Conservation (phyloP, 495 filamentous ascomycete species). For the Penicillium tannophilum region DNA sequence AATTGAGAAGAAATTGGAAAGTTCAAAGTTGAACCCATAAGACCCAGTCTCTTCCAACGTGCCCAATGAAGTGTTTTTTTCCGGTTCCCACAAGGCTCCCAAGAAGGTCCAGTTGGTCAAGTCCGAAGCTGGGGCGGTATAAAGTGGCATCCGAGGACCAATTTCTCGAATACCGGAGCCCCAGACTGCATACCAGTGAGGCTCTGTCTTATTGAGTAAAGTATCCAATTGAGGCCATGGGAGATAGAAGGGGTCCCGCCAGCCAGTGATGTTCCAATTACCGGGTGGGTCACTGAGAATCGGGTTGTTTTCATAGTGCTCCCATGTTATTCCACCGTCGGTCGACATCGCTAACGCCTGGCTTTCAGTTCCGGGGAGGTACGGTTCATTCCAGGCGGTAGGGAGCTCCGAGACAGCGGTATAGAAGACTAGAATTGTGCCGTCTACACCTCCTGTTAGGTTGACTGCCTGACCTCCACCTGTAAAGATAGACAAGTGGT, state of each 20-base stretch:
- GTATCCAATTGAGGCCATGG: conserved; percentile 16
- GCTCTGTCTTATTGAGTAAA: conserved; percentile 12
- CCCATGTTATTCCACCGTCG: conserved; percentile 19
- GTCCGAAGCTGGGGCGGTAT: conserved; percentile 17
- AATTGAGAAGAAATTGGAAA: conserved; percentile 23
- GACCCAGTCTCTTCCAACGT: conserved; percentile 15
- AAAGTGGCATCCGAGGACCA: conserved; percentile 21
- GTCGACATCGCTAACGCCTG: conserved; percentile 18
- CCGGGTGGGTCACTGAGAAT: conserved; percentile 15
- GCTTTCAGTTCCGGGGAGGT: conserved; percentile 18
- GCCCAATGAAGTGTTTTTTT: conserved; percentile 18
- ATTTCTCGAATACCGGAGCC: conserved; percentile 20
- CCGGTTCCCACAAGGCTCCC: conserved; percentile 20
- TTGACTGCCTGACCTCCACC: conserved; percentile 16
- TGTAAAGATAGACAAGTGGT: conserved; percentile 22
- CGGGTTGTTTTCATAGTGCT: conserved; percentile 20
- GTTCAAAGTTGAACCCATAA: conserved; percentile 22
- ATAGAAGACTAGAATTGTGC: conserved; percentile 20
- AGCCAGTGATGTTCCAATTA: conserved; percentile 21
- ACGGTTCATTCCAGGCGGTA: conserved; percentile 16
- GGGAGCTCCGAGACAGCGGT: conserved; percentile 16
- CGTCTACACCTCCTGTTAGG: conserved; percentile 15
- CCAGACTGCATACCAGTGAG: conserved; percentile 22
- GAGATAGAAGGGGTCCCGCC: conserved; percentile 22
- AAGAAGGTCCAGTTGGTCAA: conserved; percentile 23